phyloP scores from a whole-genome alignment of 2,329 filamentous ascomycete species.

The Allantophomopsis lycopodina region DNA sequence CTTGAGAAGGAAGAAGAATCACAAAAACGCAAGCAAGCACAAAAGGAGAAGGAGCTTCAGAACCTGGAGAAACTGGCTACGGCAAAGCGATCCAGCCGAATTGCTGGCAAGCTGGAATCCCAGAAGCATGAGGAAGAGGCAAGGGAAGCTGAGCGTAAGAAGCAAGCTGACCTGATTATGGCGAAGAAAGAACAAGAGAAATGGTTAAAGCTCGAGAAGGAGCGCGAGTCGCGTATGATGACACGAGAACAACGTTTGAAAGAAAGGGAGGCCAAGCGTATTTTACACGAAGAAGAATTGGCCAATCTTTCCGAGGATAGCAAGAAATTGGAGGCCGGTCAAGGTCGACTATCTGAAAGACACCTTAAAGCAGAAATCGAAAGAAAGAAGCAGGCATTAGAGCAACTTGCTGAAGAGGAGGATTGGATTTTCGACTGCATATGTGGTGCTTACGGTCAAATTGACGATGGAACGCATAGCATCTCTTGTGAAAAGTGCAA shows the following conservation, averaged over 20 bases:
- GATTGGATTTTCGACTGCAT: conserved; percentile 93
- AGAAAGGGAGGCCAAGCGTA: conserved; percentile 72
- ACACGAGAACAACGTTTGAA: conserved; percentile 76
- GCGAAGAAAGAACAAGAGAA: conserved; percentile 54
- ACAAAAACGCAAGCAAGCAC: conserved; percentile 54
- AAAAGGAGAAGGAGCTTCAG: conserved; percentile 65
- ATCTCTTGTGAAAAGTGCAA: conserved; percentile 89
- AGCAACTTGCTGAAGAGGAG: conserved; percentile 54
- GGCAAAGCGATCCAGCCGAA: conserved; percentile 83
- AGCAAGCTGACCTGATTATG: conserved; percentile 47
- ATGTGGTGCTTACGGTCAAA: conserved; percentile 80
- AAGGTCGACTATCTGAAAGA: conserved; percentile 59
- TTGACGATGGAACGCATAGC: conserved; percentile 89
- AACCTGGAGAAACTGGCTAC: conserved; percentile 80
- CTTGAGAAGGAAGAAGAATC: conserved; percentile 68
- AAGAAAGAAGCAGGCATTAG: conserved; percentile 61
- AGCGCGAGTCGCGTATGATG: conserved; percentile 66
- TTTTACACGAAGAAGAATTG: conserved; percentile 75
- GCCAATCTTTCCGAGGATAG: conserved; percentile 66
- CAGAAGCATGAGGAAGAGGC: conserved; percentile 61
- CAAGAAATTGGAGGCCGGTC: conserved; percentile 38
- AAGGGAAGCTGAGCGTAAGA: conserved; percentile 56
- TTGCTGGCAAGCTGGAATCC: conserved; percentile 70
- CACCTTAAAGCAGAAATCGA: conserved; percentile 74
- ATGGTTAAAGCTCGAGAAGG: conserved; percentile 46